Percentiles rank a stretch among this genome's conserved stretches.
Evolutionary conservation across 1,284 basidiomycete genomes (phyloP).

Genomic region (Ceratobasidium sp.): DNA sequence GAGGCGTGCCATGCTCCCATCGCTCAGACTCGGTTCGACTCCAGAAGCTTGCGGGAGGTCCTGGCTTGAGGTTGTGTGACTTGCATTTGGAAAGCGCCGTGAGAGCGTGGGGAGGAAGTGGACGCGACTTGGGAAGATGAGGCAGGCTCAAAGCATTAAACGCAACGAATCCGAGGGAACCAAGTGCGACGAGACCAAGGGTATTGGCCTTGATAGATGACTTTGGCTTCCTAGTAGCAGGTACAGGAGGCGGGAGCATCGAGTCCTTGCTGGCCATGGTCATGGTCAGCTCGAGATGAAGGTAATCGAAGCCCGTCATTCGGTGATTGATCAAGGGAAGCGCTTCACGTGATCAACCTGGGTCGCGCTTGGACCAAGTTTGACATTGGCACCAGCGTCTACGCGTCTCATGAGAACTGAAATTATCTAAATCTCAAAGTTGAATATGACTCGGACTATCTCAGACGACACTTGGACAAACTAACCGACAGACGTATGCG

Average conservation of each 20-base stretch:
- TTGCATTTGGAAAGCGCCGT: constrained; percentile 43
- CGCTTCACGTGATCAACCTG: not conserved
- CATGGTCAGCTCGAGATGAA: not conserved
- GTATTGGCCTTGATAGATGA: not conserved
- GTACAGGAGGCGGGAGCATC: not conserved
- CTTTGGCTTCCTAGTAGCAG: not conserved
- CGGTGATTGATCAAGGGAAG: too few species aligned
- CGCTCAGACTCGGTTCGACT: constrained; percentile 69
- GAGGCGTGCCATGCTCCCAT: constrained; percentile 67
- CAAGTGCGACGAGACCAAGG: constrained; percentile 4
- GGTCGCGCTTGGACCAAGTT: too few species aligned
- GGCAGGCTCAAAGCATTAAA: constrained; percentile 10
- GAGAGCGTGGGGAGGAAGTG: constrained; percentile 46
- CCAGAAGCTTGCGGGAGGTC: constrained; percentile 60
- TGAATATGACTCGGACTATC: too few species aligned
- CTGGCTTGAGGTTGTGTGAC: constrained; percentile 47
- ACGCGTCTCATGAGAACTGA: too few species aligned
- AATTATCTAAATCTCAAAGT: too few species aligned
- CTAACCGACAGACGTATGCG: too few species aligned
- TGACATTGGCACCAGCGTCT: too few species aligned
- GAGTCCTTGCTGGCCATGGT: constrained; percentile 22
- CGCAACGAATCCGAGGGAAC: constrained; percentile 3
- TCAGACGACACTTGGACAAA: too few species aligned
- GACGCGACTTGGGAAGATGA: constrained; percentile 33
- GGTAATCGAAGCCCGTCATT: too few species aligned